These are phyloP conservation scores for Tanacetum coccineum DNA, from an alignment of 129 eudicot genomes.

Conservation along the genomic window DNA sequence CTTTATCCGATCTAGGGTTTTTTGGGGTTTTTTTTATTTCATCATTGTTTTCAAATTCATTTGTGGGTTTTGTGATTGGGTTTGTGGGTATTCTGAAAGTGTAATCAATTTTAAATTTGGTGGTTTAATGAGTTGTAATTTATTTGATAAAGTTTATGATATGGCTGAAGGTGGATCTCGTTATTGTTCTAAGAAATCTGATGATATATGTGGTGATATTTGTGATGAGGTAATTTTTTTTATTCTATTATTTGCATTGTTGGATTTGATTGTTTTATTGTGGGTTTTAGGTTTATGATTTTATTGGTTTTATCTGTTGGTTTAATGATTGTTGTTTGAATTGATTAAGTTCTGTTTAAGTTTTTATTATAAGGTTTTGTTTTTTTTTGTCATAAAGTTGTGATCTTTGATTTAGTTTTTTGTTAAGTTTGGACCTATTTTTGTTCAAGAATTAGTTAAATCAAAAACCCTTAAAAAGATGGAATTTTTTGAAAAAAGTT, in stretches of 20 bases:
- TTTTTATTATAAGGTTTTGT: neutral
- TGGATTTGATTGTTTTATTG: conserved; percentile 6
- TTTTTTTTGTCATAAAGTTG: neutral
- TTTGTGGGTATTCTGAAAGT: conserved; percentile 19
- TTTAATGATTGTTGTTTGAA: neutral
- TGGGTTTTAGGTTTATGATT: conserved; percentile 18
- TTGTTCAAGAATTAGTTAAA: conserved; percentile 8
- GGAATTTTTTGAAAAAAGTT: conserved; percentile 12
- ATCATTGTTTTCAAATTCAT: no score
- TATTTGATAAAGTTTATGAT: conserved; percentile 44
- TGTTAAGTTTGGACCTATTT: neutral
- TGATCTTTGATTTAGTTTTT: neutral
- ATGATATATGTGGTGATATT: conserved; percentile 67
- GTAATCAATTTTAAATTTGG: conserved; percentile 13
- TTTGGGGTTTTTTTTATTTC: neutral
- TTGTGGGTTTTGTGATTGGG: neutral
- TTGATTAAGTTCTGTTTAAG: neutral
- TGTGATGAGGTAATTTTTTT: conserved; percentile 50
- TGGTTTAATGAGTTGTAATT: conserved; percentile 35
- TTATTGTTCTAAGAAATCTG: conserved; percentile 76
- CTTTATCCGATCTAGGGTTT: conserved; percentile 33
- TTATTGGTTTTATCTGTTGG: neutral
- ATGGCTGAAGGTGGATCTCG: conserved; percentile 94
- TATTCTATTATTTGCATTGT: conserved; percentile 20
- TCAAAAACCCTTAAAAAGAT: conserved; percentile 4